phyloP scores from a whole-genome alignment of 164 flowering plant species.

The Umbellularia californica region DNA sequence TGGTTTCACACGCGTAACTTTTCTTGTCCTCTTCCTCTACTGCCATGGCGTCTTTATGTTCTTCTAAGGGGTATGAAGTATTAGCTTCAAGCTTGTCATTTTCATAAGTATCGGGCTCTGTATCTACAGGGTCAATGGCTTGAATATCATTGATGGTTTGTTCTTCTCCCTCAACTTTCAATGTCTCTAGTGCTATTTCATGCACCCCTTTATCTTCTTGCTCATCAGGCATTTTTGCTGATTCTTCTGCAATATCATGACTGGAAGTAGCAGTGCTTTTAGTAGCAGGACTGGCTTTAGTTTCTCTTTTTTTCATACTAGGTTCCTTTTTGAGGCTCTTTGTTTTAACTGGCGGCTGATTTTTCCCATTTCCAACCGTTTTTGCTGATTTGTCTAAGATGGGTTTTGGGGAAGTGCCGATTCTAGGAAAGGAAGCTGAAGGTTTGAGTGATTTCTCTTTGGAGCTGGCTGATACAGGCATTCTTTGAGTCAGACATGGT shows the following conservation, averaged over 20 bases:
- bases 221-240: neutral
- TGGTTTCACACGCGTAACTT: neutral
- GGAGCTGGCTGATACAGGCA: neutral
- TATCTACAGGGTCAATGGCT: neutral
- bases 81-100: neutral
- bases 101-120: neutral
- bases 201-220: neutral
- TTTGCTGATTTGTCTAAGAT: neutral
- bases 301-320: neutral
- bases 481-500: neutral
- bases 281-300: neutral
- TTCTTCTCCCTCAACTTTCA: neutral
- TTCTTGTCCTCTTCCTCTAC: neutral
- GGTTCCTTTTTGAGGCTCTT: neutral
- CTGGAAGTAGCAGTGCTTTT: neutral
- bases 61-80: neutral
- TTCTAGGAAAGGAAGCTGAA: neutral
- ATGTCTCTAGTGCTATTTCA: neutral
- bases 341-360: neutral
- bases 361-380: neutral
- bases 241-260: neutral
- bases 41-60: neutral
- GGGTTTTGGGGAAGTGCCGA: neutral
- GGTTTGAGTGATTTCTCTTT: neutral
- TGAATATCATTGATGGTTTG: neutral